These are phyloP conservation scores for Pouteria glomerata DNA, from an alignment of 148 eudicot species.

Conservation along the genomic window DNA sequence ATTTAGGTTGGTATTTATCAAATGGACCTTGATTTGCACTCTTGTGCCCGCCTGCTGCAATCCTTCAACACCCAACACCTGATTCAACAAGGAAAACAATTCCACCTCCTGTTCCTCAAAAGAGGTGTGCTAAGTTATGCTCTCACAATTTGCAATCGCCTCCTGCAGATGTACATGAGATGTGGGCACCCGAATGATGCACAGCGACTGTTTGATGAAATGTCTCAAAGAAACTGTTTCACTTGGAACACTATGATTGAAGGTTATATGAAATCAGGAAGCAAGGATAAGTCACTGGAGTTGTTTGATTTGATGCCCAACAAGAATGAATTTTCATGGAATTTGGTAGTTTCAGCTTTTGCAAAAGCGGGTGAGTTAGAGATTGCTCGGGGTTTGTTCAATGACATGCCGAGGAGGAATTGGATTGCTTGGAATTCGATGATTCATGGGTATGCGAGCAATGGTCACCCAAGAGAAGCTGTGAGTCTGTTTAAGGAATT, in stretches of 20 bases:
- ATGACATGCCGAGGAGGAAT: slow-evolving; percentile 76
- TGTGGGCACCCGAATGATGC: slow-evolving; percentile 53
- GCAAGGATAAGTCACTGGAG: neutral
- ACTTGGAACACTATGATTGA: slow-evolving; percentile 54
- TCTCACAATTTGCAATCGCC: slow-evolving; percentile 56
- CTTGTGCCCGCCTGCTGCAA: slow-evolving; percentile 46
- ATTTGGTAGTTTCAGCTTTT: slow-evolving; percentile 57
- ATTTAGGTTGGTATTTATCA: no score
- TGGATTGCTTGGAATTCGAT: slow-evolving; percentile 71
- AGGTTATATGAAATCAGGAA: slow-evolving; percentile 1
- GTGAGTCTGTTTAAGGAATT: slow-evolving; percentile 57
- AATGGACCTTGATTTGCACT: slow-evolving; percentile 53
- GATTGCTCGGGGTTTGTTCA: slow-evolving; percentile 42
- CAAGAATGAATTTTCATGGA: slow-evolving; percentile 80
- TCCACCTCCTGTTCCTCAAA: slow-evolving; percentile 71
- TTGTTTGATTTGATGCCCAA: slow-evolving; percentile 53
- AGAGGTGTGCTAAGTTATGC: slow-evolving; percentile 53
- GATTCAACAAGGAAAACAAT: slow-evolving; percentile 49
- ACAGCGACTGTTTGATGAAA: slow-evolving; percentile 66
- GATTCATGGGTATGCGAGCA: slow-evolving; percentile 70
- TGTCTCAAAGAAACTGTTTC: slow-evolving; percentile 56
- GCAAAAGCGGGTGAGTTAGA: slow-evolving; percentile 54
- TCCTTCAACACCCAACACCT: slow-evolving; percentile 34
- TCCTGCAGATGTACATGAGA: slow-evolving; percentile 56
- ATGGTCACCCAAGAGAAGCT: slow-evolving; percentile 54